Conservation (phyloP, 2,329 filamentous ascomycete genomes). For the Trichoderma lentiforme region DNA sequence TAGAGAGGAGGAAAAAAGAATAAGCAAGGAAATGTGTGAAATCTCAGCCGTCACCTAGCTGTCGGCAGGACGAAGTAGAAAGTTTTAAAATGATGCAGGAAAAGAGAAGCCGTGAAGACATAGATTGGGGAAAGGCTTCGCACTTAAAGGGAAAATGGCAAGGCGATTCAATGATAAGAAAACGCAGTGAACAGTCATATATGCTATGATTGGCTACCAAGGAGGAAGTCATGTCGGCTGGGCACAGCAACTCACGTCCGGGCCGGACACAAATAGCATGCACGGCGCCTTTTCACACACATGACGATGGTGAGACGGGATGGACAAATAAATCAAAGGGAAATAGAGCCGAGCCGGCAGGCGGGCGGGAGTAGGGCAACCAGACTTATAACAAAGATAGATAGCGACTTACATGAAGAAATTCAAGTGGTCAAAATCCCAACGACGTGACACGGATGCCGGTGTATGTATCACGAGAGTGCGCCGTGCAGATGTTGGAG, state of each 20-base stretch:
- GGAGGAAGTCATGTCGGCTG: background rate
- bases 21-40: background rate
- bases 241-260: background rate
- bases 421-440: background rate
- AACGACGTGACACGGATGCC: conserved; percentile 8
- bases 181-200: background rate
- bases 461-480: background rate
- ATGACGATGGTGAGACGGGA: background rate
- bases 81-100: too few species aligned
- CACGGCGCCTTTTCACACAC: conserved; percentile 8
- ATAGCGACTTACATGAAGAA: conserved; percentile 16
- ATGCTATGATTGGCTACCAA: background rate
- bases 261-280: background rate
- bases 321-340: background rate
- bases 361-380: background rate
- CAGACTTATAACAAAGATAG: background rate
- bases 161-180: background rate
- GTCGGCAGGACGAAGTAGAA: background rate
- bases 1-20: background rate
- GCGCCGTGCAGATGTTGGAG: conserved; percentile 6
- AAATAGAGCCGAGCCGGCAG: background rate
- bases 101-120: background rate
- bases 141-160: background rate
- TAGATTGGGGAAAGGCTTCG: background rate
- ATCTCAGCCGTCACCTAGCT: background rate